These are phyloP conservation scores for Candida loeiensis DNA, from an alignment of 805 yeast species.

Conservation along the genomic window DNA sequence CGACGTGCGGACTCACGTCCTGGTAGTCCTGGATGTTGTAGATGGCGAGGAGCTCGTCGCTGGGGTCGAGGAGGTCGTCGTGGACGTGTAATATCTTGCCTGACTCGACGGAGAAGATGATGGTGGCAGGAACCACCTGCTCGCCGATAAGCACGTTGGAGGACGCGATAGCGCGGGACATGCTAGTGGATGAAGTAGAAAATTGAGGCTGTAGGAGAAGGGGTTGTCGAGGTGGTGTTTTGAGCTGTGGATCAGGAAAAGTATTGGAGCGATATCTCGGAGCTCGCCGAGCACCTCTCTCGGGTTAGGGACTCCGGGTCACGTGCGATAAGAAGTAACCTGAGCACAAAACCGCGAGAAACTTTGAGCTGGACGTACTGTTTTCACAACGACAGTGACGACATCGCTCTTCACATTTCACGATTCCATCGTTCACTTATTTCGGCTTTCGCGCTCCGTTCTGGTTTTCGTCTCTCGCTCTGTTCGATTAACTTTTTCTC, in stretches of 20 bases:
- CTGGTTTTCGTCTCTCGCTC: too few relatives aligned
- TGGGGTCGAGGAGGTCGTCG: conserved; percentile 25
- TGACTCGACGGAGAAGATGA: conserved; percentile 50
- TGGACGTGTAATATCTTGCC: conserved; percentile 57
- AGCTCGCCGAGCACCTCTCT: not conserved
- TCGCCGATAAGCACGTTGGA: conserved; percentile 51
- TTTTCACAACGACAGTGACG: too few relatives aligned
- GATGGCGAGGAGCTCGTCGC: conserved; percentile 37
- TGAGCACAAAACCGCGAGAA: too few relatives aligned
- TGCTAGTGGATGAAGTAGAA: too few relatives aligned
- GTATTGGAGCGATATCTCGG: not conserved
- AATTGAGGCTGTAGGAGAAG: too few relatives aligned
- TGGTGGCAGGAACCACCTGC: conserved; percentile 53
- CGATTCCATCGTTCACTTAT: too few relatives aligned
- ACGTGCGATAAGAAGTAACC: not conserved
- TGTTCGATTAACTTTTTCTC: too few relatives aligned
- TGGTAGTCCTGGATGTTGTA: conserved; percentile 47
- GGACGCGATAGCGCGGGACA: conserved; percentile 66
- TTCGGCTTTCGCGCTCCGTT: too few relatives aligned
- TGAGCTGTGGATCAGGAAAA: not conserved
- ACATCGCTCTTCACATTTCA: too few relatives aligned
- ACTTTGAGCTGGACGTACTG: too few relatives aligned
- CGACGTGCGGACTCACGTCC: conserved; percentile 57
- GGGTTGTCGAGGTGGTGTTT: too few relatives aligned
- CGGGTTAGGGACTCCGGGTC: not conserved